A percentile compares a stretch with the other conserved stretches of the same genome.
Conservation (phyloP, 441 rosid species). For the Eutrema salsugineum region DNA sequence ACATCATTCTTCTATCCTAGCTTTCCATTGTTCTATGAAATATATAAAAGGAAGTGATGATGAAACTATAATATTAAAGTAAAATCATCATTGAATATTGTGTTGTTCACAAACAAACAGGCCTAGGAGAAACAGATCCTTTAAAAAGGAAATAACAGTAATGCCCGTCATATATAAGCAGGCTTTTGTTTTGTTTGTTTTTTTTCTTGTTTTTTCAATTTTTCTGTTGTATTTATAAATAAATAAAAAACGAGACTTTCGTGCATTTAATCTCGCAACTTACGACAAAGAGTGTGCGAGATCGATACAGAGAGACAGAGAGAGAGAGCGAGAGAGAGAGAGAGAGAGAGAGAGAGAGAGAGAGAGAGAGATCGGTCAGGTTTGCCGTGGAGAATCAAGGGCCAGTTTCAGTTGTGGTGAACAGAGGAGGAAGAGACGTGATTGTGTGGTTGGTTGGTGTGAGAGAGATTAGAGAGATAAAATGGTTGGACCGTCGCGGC, state of each 20-base stretch:
- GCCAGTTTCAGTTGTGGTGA: neutral
- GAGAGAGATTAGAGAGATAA: constrained; percentile 19
- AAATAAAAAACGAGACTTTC: neutral
- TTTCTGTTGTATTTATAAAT: neutral
- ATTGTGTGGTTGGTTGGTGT: neutral
- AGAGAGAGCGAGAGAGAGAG: neutral
- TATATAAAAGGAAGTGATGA: neutral
- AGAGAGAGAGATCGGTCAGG: neutral
- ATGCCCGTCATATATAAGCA: neutral
- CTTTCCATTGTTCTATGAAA: neutral
- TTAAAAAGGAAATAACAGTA: constrained; percentile 20
- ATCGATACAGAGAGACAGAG: neutral
- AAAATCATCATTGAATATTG: neutral
- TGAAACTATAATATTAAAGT: neutral
- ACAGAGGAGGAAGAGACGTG: constrained; percentile 5
- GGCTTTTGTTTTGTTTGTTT: constrained; percentile 12
- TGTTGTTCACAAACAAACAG: neutral
- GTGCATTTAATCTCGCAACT: constrained; percentile 27
- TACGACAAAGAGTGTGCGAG: neutral
- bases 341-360: neutral
- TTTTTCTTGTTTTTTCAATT: neutral
- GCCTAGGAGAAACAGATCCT: neutral
- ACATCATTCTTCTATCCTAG: neutral
- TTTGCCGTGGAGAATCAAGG: neutral
- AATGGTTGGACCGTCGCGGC: constrained; percentile 85